Evolutionary conservation across 345 rosid species (phyloP).

Genomic region (Angophora floribunda): DNA sequence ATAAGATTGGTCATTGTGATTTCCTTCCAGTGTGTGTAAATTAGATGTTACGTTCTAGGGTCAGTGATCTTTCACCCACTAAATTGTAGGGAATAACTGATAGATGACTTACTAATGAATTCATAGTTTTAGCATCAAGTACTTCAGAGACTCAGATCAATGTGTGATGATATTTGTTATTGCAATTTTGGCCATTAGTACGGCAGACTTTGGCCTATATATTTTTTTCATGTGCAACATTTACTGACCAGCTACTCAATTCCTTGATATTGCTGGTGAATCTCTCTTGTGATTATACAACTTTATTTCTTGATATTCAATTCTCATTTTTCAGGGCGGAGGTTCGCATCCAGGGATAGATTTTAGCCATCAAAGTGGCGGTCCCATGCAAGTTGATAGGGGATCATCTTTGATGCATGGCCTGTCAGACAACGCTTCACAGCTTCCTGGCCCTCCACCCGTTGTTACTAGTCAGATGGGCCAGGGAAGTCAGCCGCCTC

Average conservation of each 20-base stretch:
- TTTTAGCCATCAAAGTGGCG: conserved; percentile 46
- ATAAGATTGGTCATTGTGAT: neutral
- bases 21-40: neutral
- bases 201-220: neutral
- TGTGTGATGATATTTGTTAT: neutral
- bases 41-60: neutral
- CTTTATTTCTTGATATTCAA: no score
- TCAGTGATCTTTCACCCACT: neutral
- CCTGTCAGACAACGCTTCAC: conserved; percentile 53
- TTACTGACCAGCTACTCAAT: neutral
- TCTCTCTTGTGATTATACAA: neutral
- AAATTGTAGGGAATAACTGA: neutral
- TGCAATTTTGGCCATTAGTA: neutral
- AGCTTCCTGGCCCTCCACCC: conserved; percentile 45
- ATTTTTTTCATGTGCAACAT: neutral
- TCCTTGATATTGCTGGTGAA: neutral
- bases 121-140: neutral
- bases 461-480: conserved; percentile 51
- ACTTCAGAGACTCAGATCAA: neutral
- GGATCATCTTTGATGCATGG: conserved; percentile 77
- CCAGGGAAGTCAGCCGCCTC: conserved; percentile 51
- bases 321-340: conserved; percentile 34
- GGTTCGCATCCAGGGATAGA: conserved; percentile 56
- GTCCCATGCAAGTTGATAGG: conserved; percentile 52
- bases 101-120: neutral